Evolutionary conservation across 495 filamentous ascomycete species (phyloP), one percentile per base, ranked within the genome.

Genomic region (Schizothecium vesticola): DNA sequence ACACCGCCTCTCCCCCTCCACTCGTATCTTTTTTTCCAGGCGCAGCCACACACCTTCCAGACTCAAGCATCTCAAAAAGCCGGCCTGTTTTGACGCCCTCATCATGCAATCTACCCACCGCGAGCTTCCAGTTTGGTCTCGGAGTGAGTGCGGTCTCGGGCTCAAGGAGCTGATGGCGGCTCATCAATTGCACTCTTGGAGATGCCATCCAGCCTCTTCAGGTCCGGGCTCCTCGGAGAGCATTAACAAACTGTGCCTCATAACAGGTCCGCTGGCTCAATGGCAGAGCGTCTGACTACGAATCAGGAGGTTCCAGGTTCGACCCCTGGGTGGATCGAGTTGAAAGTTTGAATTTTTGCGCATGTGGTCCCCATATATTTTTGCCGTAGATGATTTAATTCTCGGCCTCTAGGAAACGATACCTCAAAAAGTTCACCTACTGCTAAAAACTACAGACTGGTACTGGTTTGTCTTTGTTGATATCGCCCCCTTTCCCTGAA

Each of bases 211-310:
- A n/a, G 19, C 19, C 13, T 43, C 33, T 5, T 16, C 6, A 19
- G 43, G 6, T 51, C 43, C 2, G 19, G 16, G 16, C 19, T 51
- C 19, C 19, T 51, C 43, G 2, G 19, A 0, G 13, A 29, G 3
- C 29, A n/a, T 25, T 61, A 31, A 10, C 2, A 2, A 10, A 2
- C 0, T 1, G 9, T 22, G 1, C 1, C 28, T n/a, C 1, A n/a
- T 25, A 55, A 4, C 43, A 28, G 31, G 63, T 65, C 63, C 63
- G 63, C 67, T 64, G 62, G 61, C 61, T 67, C 59, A 62, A 69
- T 64, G 68, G 68, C 68, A 69, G 68, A 61, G 56, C 31, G 57
- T 60, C 33, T 67, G 65, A 67, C 58, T 67, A 67, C 57, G 63
- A 65, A 65, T 65, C 63, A 65, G 63, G 63, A 65, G 63, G 63